A percentile compares a stretch with the other conserved stretches of the same genome.
phyloP scores from a whole-genome alignment of 2,329 filamentous ascomycete species.

The Pseudogymnoascus destructans region DNA sequence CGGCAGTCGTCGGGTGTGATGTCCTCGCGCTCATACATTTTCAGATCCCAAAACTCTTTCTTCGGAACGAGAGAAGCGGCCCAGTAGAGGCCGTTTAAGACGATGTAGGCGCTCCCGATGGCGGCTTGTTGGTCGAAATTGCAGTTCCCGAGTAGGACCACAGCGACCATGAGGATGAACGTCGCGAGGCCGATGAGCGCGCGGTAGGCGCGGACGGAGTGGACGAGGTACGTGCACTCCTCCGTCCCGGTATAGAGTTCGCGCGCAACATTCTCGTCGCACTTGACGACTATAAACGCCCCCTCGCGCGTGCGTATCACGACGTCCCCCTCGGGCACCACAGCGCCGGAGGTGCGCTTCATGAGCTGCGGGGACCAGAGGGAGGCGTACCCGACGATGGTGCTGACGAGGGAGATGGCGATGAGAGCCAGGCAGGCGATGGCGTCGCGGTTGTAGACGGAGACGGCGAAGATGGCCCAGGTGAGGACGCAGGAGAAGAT shows the following conservation, averaged over 20 bases:
- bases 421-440: slow-evolving; percentile 39
- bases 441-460: slow-evolving; percentile 34
- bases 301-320: slow-evolving; percentile 48
- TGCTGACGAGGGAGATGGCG: slow-evolving; percentile 39
- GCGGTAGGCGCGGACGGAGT: slow-evolving; percentile 32
- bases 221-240: slow-evolving; percentile 43
- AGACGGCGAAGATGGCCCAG: slow-evolving; percentile 33
- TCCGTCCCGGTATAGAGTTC: slow-evolving; percentile 50
- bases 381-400: slow-evolving; percentile 42
- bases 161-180: slow-evolving; percentile 45
- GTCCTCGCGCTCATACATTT: slow-evolving; percentile 34
- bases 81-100: slow-evolving; percentile 49
- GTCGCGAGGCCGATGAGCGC: slow-evolving; percentile 44
- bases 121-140: slow-evolving; percentile 47
- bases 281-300: slow-evolving; percentile 44
- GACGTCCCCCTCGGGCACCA: slow-evolving; percentile 40
- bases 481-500: slow-evolving; percentile 38
- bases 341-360: slow-evolving; percentile 34
- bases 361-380: slow-evolving; percentile 44
- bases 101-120: slow-evolving; percentile 43
- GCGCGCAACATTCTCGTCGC: slow-evolving; percentile 46
- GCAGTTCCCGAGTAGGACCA: slow-evolving; percentile 49
- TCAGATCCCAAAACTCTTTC: slow-evolving; percentile 43
- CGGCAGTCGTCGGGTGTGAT: slow-evolving; percentile 29
- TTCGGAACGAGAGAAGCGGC: slow-evolving; percentile 26